A percentile compares a stretch with the other conserved stretches of the same genome.
phyloP scores from a whole-genome alignment of 2,329 filamentous ascomycete genomes.

The Aschersonia sp. region DNA sequence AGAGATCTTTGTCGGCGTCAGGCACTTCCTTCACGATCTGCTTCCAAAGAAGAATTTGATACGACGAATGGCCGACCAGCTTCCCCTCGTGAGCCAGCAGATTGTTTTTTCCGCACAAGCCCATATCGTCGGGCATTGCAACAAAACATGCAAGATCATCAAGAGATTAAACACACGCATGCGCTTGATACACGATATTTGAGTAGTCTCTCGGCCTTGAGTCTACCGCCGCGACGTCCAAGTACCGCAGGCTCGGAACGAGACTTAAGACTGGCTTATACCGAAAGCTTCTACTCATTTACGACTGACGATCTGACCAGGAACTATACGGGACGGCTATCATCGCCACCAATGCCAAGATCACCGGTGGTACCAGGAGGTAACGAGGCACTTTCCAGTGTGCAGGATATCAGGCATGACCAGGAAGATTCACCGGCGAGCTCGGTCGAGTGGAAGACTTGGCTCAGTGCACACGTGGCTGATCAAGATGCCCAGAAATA shows the following conservation, averaged over 20 bases:
- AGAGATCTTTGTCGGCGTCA: constrained; percentile 4
- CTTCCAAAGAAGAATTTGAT: constrained; percentile 9
- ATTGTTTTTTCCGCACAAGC: constrained; percentile 39
- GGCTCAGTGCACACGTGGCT: constrained; percentile 36
- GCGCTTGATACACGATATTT: constrained; percentile 21
- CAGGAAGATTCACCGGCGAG: constrained; percentile 27
- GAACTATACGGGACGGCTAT: not conserved
- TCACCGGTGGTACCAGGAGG: not conserved
- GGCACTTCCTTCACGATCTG: not conserved
- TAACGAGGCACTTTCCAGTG: not conserved
- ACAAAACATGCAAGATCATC: constrained; percentile 26
- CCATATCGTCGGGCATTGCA: constrained; percentile 39
- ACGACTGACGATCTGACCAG: constrained; percentile 10
- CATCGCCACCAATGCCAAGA: not conserved
- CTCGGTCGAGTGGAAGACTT: constrained; percentile 40
- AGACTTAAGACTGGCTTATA: constrained; percentile 22
- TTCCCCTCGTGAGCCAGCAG: constrained; percentile 33
- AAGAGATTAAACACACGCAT: constrained; percentile 10
- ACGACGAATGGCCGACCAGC: constrained; percentile 31
- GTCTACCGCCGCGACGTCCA: constrained; percentile 22
- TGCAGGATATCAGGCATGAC: constrained; percentile 8
- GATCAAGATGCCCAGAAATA: constrained; percentile 20
- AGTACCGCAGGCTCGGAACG: constrained; percentile 25
- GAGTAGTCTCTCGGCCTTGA: constrained; percentile 23
- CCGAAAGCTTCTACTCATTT: constrained; percentile 35